These are phyloP conservation scores for Geum urbanum DNA, from an alignment of 306 rosid species.

Conservation along the genomic window DNA sequence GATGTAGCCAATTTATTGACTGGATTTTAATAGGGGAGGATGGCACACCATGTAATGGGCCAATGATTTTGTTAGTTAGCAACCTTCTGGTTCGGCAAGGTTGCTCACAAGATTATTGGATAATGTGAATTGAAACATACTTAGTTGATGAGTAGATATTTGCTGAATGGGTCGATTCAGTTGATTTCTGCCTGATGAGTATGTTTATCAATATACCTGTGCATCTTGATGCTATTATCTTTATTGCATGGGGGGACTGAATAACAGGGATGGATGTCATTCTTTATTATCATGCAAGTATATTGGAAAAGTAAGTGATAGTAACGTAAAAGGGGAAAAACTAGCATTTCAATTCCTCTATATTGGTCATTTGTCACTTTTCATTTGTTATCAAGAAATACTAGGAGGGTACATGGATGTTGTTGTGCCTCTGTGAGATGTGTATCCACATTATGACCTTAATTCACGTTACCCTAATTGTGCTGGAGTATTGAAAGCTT, in stretches of 20 bases:
- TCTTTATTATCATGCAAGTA: background rate
- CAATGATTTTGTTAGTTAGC: background rate
- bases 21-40: background rate
- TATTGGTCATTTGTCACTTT: background rate
- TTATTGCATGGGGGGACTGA: background rate
- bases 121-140: background rate
- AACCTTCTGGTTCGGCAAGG: background rate
- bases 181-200: background rate
- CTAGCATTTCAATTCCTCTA: background rate
- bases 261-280: conserved; percentile 3
- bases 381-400: background rate
- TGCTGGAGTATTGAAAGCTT: conserved; percentile 7
- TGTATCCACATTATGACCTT: background rate
- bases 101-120: background rate
- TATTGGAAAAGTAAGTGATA: background rate
- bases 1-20: background rate
- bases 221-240: background rate
- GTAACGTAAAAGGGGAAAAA: background rate
- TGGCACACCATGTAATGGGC: background rate
- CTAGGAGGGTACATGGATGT: background rate
- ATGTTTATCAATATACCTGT: background rate
- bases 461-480: too few species aligned
- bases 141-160: background rate
- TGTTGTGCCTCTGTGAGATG: background rate
- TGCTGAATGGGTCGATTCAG: background rate